Base-by-base conservation (phyloP, 805 yeast genomes). In the Lipomyces sp. region DNA sequence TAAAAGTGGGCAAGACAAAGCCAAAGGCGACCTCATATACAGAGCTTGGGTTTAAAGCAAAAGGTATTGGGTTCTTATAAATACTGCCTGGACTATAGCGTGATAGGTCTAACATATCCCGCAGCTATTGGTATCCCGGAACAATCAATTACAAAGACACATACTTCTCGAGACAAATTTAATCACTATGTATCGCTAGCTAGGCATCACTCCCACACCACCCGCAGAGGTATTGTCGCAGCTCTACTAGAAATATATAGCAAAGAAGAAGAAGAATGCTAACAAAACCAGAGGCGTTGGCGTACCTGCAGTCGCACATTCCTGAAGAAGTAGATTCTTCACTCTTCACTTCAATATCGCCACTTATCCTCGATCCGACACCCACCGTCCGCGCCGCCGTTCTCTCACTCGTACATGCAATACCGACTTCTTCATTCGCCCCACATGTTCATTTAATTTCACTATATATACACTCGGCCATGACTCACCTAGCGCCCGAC, bases 401-500 rank as follows among this genome's bases (percentile, higher is more conserved):
- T 80, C 87, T 73, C 79, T 86, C 67, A 78, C 81, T 80, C 53
- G 63, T 76, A 54, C 69, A 71, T 37, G 64, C 70, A 2, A 56
- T 78, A 5, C 71, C 70, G 11, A 62, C 65, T 11, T 51, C 48
- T n/a, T 59, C 67, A 10, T 54, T 72, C 10, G 63, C 66, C 61
- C 89, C 63, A 15, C 79, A 80, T 62, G 66, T 73, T 3, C 56
- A 72, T 32, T 62, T 71, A 30, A 63, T 81, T 18, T 83, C 90
- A n/a, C 81, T 94, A 37, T 93, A 89, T 75, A 82, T 94, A 18
- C 90, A 89, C 72, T 88, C 94, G 61, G 96, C 97, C 2, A 94
- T 95, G 97, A 90, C 98, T 18, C 98, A 95, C 76, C 89, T 95
- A 53, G 84, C 84, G 37, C 87, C 92, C 0, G 86, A 86, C 3